Evolutionary conservation across 2,329 filamentous ascomycete genomes (phyloP).

Genomic region (Fusarium multiceps): DNA sequence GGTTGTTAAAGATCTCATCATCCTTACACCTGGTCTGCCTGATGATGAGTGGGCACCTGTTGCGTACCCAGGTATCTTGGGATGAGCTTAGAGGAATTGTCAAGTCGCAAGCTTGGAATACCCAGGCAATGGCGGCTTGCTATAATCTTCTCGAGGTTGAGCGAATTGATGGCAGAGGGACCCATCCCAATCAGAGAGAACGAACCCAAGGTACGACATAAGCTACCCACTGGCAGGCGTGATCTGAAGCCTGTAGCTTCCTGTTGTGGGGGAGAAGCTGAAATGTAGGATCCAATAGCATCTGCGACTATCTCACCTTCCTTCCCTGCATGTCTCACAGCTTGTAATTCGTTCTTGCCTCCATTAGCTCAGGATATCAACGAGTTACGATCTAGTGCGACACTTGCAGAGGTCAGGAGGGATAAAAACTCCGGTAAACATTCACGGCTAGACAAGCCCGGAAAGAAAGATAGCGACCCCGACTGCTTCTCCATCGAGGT

Average conservation of each 20-base stretch:
- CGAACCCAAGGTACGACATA: background rate
- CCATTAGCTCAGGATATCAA: background rate
- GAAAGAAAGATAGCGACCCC: constrained; percentile 8
- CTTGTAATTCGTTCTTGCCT: constrained; percentile 4
- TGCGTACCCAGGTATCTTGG: background rate
- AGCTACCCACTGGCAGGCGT: background rate
- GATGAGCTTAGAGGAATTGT: constrained; percentile 13
- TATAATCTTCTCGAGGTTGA: constrained; percentile 1
- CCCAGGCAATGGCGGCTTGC: background rate
- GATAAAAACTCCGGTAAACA: constrained; percentile 24
- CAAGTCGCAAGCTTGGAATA: background rate
- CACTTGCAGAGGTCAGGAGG: constrained; percentile 9
- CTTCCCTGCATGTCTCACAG: constrained; percentile 21
- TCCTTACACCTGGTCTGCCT: background rate
- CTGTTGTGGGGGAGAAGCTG: constrained; percentile 14
- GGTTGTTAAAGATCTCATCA: constrained; percentile 19
- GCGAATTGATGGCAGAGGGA: background rate
- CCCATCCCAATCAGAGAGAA: background rate
- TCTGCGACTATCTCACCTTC: constrained; percentile 6
- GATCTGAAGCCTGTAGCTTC: constrained; percentile 19
- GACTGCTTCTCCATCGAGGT: constrained; percentile 5
- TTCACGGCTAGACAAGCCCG: background rate
- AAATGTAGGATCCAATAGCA: constrained; percentile 25
- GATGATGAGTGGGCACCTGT: background rate
- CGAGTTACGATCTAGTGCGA: constrained; percentile 15